Evolutionary conservation across 1,284 basidiomycete species (phyloP), one percentile per base, ranked within the genome.

Genomic region (Moniliella sp.): DNA sequence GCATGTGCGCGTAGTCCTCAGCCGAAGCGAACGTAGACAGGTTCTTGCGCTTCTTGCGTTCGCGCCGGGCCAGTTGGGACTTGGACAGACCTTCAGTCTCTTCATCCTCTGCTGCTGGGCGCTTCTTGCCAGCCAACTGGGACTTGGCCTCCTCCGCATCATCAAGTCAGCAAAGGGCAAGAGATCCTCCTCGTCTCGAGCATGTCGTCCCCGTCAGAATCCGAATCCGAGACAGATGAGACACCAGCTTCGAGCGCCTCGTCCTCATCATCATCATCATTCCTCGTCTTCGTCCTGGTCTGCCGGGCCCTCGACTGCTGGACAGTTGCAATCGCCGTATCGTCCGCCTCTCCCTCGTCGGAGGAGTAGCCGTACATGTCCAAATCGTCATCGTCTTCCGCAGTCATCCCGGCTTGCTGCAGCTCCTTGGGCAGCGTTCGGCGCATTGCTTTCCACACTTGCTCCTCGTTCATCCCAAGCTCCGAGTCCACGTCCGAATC

Each of bases 1-100:
- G 84, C 67, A 94, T 69, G 62, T 73, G 77, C 30, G 78, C 79
- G 53, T 91, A 97, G 47, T 93, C 88, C 42, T 94, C 88, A 44
- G 88, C 88, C 55, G 74, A 79, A 2, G 81, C 88, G 52, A 97
- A 93, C 17, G 75, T 78, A 1, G 84, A 83, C 46, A 83, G 54
- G 25, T 45, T 47, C 28, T 71, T 79, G 55, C 73, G 64, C 59
- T 70, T 72, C 40, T 71, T 68, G 51, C 69, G 72, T 40, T 61
- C 64, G 35, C 61, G 64, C 43, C 67, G 21, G 8, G 7, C 66
- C 32, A 66, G 62, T 35, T 66, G 60, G 29, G 55, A 46, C 18
- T 38, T 44, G 8, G 36, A 49, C 15, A 53, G n/a, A 5, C 47
- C 28, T 31, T 48, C 52, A 13, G 36, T 42, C 11, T 48, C 46